Evolutionary conservation across 257 asterid species (phyloP).

Genomic region (Marsdenia floribunda): DNA sequence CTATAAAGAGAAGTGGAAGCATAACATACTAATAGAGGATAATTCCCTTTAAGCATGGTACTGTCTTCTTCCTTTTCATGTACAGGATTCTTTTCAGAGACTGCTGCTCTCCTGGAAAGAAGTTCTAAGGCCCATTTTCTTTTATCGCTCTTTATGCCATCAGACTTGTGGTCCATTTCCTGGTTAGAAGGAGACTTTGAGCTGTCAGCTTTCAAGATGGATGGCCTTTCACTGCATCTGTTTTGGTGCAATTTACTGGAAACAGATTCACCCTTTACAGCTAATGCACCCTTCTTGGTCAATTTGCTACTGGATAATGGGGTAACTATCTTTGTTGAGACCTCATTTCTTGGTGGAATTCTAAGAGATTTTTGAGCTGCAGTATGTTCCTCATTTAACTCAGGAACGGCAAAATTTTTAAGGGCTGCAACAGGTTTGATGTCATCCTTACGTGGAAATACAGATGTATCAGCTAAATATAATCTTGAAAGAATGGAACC

Average conservation of each 20-base stretch:
- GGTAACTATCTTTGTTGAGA: slow-evolving; percentile 18
- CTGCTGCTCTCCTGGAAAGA: slow-evolving; percentile 79
- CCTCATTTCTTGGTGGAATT: slow-evolving; percentile 31
- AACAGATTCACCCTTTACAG: slow-evolving; percentile 37
- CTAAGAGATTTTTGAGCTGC: slow-evolving; percentile 25
- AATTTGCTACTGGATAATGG: slow-evolving; percentile 33
- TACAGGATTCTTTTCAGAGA: slow-evolving; percentile 39
- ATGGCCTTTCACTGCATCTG: slow-evolving; percentile 32
- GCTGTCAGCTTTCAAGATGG: slow-evolving; percentile 23
- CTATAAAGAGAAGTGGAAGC: slow-evolving; percentile 15
- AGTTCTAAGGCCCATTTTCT: slow-evolving; percentile 95
- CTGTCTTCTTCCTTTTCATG: slow-evolving; percentile 57
- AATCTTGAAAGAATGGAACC: slow-evolving; percentile 76
- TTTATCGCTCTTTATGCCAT: slow-evolving; percentile 52
- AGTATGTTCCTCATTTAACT: slow-evolving; percentile 33
- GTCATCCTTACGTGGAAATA: slow-evolving; percentile 77
- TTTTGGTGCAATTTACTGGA: slow-evolving; percentile 30
- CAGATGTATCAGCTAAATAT: slow-evolving; percentile 87
- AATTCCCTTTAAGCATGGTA: slow-evolving; percentile 56
- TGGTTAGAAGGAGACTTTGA: slow-evolving; percentile 36
- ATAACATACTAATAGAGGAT: slow-evolving; percentile 57
- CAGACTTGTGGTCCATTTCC: slow-evolving; percentile 40
- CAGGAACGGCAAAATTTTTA: slow-evolving; percentile 26
- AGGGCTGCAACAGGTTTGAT: slow-evolving; percentile 56
- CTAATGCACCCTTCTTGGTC: slow-evolving; percentile 33